A percentile compares a stretch with the other conserved stretches of the same genome.
Conservation (phyloP, 2,329 filamentous ascomycete species). For the Phaeosphaeriaceae sp. region DNA sequence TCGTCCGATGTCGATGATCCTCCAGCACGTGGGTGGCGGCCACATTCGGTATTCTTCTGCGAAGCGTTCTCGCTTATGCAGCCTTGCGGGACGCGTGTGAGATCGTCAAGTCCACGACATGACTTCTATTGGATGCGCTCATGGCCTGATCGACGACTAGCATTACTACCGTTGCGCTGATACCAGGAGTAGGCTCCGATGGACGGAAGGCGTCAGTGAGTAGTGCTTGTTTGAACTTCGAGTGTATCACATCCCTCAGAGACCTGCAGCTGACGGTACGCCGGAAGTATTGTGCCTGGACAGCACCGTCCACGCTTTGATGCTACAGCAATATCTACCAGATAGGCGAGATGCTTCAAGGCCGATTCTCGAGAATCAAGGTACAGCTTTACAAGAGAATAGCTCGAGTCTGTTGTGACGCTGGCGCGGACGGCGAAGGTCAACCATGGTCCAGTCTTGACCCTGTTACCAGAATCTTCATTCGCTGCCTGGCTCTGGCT, state of each 20-base stretch:
- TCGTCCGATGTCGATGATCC: neutral
- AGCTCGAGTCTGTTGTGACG: too few relatives aligned
- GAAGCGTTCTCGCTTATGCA: conserved; percentile 3
- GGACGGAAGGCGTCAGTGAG: neutral
- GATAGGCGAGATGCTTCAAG: too few relatives aligned
- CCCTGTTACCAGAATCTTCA: too few relatives aligned
- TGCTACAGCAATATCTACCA: too few relatives aligned
- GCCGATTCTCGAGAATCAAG: too few relatives aligned
- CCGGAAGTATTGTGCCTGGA: too few relatives aligned
- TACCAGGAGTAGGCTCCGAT: neutral
- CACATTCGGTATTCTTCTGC: conserved; percentile 1
- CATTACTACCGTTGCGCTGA: neutral
- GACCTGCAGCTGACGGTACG: too few relatives aligned
- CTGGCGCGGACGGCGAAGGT: too few relatives aligned
- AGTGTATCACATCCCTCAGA: neutral
- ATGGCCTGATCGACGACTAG: neutral
- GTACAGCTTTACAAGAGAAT: too few relatives aligned
- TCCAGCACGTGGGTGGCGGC: conserved; percentile 1
- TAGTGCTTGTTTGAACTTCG: neutral
- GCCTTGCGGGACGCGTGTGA: neutral
- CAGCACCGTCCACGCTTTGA: too few relatives aligned
- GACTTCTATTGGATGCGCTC: neutral
- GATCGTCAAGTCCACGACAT: neutral
- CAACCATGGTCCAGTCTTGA: too few relatives aligned
- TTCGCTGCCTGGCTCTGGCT: too few relatives aligned